Conservation (phyloP, 768 basidiomycete genomes). For the Calocybe gangraenosa region DNA sequence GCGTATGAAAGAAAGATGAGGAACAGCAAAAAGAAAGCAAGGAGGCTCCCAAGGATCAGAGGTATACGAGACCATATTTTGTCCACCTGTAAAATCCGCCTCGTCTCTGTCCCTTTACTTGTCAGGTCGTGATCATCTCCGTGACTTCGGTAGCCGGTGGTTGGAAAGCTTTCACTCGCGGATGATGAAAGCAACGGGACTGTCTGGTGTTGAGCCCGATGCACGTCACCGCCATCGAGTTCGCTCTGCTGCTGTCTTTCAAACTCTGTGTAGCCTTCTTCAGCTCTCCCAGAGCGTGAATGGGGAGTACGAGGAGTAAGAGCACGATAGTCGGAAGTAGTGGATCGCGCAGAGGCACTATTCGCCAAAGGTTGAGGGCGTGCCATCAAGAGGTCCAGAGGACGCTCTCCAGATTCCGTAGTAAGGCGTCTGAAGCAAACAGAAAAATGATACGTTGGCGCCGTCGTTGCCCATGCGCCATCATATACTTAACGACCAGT, state of each 20-base stretch:
- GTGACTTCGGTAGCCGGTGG: slow-evolving; percentile 33
- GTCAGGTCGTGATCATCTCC: slow-evolving; percentile 32
- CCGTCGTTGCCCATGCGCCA: too few relatives aligned
- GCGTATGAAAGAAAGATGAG: slow-evolving; percentile 47
- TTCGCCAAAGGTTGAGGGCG: slow-evolving; percentile 36
- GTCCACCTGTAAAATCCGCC: slow-evolving; percentile 15
- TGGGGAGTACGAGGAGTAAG: slow-evolving; percentile 62
- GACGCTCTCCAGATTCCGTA: too few relatives aligned
- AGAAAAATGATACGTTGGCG: too few relatives aligned
- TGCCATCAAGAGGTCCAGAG: slow-evolving; percentile 25
- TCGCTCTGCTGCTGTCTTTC: slow-evolving; percentile 37
- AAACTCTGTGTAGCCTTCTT: slow-evolving; percentile 47
- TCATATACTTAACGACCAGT: too few relatives aligned
- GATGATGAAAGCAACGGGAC: slow-evolving; percentile 47
- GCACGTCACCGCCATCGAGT: slow-evolving; percentile 31
- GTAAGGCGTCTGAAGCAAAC: too few relatives aligned
- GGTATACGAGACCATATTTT: slow-evolving; percentile 30
- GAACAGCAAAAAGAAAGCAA: slow-evolving; percentile 43
- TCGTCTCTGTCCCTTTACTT: slow-evolving; percentile 11
- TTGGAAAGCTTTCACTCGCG: slow-evolving; percentile 34
- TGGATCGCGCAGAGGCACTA: slow-evolving; percentile 27
- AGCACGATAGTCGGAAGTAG: slow-evolving; percentile 28
- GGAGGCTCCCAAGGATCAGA: slow-evolving; percentile 39
- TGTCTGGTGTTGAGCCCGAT: slow-evolving; percentile 35
- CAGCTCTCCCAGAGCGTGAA: slow-evolving; percentile 53